Evolutionary conservation across 306 rosid genomes (phyloP), one percentile per base, ranked within the genome.

Genomic region (Quercus parvula): DNA sequence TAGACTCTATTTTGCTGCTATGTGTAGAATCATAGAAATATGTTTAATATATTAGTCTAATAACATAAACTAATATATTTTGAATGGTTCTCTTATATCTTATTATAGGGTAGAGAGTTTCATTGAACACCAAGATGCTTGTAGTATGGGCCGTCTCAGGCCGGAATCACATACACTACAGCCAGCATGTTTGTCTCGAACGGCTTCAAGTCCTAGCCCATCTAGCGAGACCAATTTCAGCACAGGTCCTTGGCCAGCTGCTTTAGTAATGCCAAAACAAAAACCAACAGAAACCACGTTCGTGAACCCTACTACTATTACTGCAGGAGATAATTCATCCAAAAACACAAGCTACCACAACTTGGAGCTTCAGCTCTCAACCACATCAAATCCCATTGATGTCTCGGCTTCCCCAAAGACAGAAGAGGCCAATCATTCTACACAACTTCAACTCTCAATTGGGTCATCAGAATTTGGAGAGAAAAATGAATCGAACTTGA

Each of bases 51-150:
- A 30, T 66, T 33, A 66, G 49, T 31, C 2, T 66, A 66, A 31
- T 66, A 66, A 31, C 17, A n/a, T 68, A 35, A 35, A 68, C 41
- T 24, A 68, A 35, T 35, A 35, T 38, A n/a, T 35, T 68, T 68
- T 68, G 27, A 68, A 68, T 33, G 56, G 5, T 18, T 24, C 54
- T 55, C 11, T 14, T 76, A 15, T 76, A n/a, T 6, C 18, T 11
- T 18, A 28, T 52, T 25, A 5, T 81, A 96, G 99, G 91, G 99
- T 96, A 77, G 99, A 96, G 90, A 96, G 99, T 78, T 96, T 96
- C 85, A 96, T 96, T 49, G 99, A 96, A 73, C 99, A 96, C 77
- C 99, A 96, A 89, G 99, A 96, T 85, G 94, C 99, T 57, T 96
- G 99, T 79, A 93, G 87, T 77, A 85, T 90, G 92, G 98, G 97